Evolutionary conservation across 306 rosid species (phyloP).

Genomic region (Begonia peltatifolia): DNA sequence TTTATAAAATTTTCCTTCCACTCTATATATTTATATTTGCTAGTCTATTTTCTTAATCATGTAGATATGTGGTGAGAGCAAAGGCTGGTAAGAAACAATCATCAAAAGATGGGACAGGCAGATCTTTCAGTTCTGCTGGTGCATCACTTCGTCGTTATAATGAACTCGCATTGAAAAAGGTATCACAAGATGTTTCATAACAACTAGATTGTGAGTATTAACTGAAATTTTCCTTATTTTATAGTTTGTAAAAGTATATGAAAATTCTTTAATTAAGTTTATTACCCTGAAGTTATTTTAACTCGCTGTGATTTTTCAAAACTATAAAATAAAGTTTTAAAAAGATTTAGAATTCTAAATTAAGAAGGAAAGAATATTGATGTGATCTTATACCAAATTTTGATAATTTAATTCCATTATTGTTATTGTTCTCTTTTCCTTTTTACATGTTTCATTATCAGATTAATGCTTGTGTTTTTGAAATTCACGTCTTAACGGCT

Average conservation of each 20-base stretch:
- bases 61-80: constrained; percentile 90
- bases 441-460: neutral
- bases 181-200: constrained; percentile 9
- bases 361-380: no score
- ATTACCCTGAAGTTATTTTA: no score
- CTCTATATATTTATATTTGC: neutral
- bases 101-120: constrained; percentile 82
- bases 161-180: constrained; percentile 83
- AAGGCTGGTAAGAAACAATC: constrained; percentile 92
- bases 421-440: neutral
- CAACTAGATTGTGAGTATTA: neutral
- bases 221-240: neutral
- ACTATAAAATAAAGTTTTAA: no score
- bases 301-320: no score
- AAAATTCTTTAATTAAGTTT: no score
- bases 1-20: no score
- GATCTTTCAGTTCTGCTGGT: constrained; percentile 76
- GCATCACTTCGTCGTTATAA: constrained; percentile 85
- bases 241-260: no score
- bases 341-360: no score
- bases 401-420: no score
- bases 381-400: no score
- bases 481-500: no score
- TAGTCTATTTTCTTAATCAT: constrained; percentile 6
- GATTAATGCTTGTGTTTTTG: neutral